Conservation (phyloP, 1,139 yeast species). For the Blastobotrys persicus region DNA sequence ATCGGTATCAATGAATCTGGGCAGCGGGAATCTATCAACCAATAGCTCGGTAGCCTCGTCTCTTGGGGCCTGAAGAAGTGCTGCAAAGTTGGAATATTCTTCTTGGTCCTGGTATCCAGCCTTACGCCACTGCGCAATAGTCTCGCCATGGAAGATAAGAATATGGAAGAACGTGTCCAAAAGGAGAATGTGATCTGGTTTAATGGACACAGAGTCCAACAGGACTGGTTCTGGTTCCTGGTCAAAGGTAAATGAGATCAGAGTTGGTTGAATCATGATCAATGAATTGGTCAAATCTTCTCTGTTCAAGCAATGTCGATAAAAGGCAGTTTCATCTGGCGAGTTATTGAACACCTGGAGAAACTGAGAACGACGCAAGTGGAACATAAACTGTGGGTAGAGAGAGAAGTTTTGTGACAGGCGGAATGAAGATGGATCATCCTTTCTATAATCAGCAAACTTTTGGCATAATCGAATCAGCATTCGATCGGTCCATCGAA, state of each 20-base stretch:
- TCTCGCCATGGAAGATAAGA: conserved; percentile 90
- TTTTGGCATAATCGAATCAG: conserved; percentile 80
- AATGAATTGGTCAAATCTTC: conserved; percentile 93
- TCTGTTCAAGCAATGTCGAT: conserved; percentile 85
- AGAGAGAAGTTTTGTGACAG: conserved; percentile 74
- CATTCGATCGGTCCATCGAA: conserved; percentile 84
- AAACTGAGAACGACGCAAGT: conserved; percentile 94
- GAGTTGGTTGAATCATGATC: conserved; percentile 95
- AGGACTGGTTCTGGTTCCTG: conserved; percentile 86
- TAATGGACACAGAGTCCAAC: conserved; percentile 87
- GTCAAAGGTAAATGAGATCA: conserved; percentile 80
- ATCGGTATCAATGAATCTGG: conserved; percentile 93
- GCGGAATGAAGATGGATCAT: conserved; percentile 71
- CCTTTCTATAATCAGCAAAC: conserved; percentile 84
- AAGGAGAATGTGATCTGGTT: conserved; percentile 81
- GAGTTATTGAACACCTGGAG: conserved; percentile 95
- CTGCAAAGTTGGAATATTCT: conserved; percentile 84
- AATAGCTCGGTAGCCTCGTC: conserved; percentile 89
- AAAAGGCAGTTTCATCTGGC: conserved; percentile 98
- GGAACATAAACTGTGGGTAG: conserved; percentile 95
- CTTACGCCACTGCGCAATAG: conserved; percentile 94
- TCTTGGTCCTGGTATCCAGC: conserved; percentile 91
- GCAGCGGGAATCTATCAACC: conserved; percentile 93
- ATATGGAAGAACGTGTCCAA: conserved; percentile 96
- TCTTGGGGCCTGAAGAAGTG: conserved; percentile 83